phyloP scores from a whole-genome alignment of 352 stramenopile species.

The Phytophthora hybrid region DNA sequence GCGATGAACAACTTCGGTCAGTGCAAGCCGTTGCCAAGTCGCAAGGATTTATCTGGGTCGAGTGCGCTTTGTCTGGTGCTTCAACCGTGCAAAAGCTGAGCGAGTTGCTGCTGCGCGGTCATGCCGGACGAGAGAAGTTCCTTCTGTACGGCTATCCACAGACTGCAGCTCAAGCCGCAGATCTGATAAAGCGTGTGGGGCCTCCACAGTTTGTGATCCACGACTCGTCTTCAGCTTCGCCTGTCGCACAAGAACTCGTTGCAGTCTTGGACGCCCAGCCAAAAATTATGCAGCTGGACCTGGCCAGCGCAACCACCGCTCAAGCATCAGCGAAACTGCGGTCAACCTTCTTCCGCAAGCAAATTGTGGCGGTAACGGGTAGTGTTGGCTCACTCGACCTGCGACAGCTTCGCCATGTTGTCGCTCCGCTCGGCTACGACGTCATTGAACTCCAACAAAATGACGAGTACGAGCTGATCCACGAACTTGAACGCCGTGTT shows the following conservation, averaged over 20 bases:
- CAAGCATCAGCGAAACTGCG: slow-evolving; percentile 22
- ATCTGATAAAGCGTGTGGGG: slow-evolving; percentile 29
- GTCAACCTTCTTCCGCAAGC: slow-evolving; percentile 44
- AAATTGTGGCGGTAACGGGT: slow-evolving; percentile 42
- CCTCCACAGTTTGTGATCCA: slow-evolving; percentile 37
- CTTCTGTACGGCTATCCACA: slow-evolving; percentile 47
- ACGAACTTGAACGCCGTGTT: slow-evolving; percentile 31
- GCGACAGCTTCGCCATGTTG: slow-evolving; percentile 23
- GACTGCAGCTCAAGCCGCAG: slow-evolving; percentile 19
- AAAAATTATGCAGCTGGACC: slow-evolving; percentile 42
- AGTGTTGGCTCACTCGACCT: slow-evolving; percentile 30
- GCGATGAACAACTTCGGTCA: slow-evolving; percentile 14
- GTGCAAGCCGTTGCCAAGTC: slow-evolving; percentile 26
- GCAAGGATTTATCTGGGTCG: slow-evolving; percentile 43
- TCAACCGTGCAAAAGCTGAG: slow-evolving; percentile 23
- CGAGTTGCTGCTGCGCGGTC: slow-evolving; percentile 32
- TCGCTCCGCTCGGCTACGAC: slow-evolving; percentile 30
- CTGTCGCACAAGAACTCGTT: slow-evolving; percentile 22
- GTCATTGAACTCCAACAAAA: slow-evolving; percentile 36
- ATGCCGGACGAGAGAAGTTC: slow-evolving; percentile 35
- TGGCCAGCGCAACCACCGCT: slow-evolving; percentile 10
- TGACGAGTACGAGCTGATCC: slow-evolving; percentile 4
- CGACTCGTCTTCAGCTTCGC: slow-evolving; percentile 19
- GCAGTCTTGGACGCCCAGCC: slow-evolving; percentile 32
- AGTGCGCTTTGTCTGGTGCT: slow-evolving; percentile 8